These are phyloP conservation scores for Nicotiana undulata DNA, from an alignment of 257 asterid genomes.

Conservation along the genomic window DNA sequence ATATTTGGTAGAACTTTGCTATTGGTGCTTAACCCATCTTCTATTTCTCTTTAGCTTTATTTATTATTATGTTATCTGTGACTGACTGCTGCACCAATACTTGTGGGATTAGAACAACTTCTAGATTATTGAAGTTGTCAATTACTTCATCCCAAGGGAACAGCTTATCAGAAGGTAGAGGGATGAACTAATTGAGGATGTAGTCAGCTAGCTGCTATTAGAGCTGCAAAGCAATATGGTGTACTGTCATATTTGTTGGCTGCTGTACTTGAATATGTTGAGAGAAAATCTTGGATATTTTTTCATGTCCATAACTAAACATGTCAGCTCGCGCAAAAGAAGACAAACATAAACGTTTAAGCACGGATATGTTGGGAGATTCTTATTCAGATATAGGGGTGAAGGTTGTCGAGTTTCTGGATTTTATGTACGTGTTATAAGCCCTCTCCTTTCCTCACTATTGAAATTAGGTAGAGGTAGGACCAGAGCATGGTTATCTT, in stretches of 20 bases:
- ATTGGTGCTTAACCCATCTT: background rate
- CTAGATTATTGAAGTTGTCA: background rate
- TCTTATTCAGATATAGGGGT: background rate
- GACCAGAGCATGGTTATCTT: background rate
- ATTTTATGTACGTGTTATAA: background rate
- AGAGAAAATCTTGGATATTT: background rate
- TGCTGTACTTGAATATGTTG: background rate
- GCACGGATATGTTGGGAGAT: no score
- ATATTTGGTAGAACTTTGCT: background rate
- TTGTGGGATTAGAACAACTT: background rate
- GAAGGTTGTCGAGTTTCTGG: background rate
- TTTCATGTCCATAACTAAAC: background rate
- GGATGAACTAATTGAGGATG: background rate
- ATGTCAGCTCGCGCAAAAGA: no score
- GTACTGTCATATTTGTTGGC: background rate
- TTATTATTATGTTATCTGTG: background rate
- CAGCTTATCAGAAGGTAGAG: background rate
- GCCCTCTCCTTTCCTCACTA: background rate
- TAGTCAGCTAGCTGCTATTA: background rate
- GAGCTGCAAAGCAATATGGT: background rate
- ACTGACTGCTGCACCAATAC: background rate
- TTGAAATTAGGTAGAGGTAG: background rate
- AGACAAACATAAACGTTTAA: no score
- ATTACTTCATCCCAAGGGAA: background rate
- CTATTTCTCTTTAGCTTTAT: background rate